phyloP scores from a whole-genome alignment of 148 eudicot genomes.

The Polygonum aviculare region DNA sequence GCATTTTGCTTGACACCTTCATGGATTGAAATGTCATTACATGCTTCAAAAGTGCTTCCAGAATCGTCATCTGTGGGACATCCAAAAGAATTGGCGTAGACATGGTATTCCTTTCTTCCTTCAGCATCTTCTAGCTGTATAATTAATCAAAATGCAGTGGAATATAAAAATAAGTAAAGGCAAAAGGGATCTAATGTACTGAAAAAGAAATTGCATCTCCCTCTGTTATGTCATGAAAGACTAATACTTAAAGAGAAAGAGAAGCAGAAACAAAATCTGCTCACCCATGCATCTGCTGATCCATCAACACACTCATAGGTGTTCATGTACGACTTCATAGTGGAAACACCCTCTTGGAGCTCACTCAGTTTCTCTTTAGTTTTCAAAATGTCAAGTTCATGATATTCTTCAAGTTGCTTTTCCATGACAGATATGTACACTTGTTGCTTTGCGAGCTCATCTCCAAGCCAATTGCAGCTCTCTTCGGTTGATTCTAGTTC shows the following conservation, averaged over 20 bases:
- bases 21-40: not conserved
- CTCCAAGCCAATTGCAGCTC: constrained; percentile 19
- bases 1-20: not conserved
- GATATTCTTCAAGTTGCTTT: constrained; percentile 31
- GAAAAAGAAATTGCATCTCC: not conserved
- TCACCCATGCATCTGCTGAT: constrained; percentile 30
- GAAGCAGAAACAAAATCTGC: constrained; percentile 4
- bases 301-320: constrained; percentile 18
- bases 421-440: constrained; percentile 20
- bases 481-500: constrained; percentile 25
- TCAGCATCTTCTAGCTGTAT: not conserved
- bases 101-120: not conserved
- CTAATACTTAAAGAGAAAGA: not conserved
- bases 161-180: not conserved
- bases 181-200: not conserved
- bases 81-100: not conserved
- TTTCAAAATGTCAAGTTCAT: constrained; percentile 27
- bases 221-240: not conserved
- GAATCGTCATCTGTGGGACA: not conserved
- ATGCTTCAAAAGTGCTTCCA: not conserved
- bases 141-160: not conserved
- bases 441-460: constrained; percentile 32
- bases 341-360: constrained; percentile 40
- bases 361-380: constrained; percentile 40
- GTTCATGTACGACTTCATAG: constrained; percentile 29